Percentiles rank a stretch among this genome's conserved stretches.
Evolutionary conservation across 768 basidiomycete species (phyloP).

Genomic region (Pulveroboletus sp.): DNA sequence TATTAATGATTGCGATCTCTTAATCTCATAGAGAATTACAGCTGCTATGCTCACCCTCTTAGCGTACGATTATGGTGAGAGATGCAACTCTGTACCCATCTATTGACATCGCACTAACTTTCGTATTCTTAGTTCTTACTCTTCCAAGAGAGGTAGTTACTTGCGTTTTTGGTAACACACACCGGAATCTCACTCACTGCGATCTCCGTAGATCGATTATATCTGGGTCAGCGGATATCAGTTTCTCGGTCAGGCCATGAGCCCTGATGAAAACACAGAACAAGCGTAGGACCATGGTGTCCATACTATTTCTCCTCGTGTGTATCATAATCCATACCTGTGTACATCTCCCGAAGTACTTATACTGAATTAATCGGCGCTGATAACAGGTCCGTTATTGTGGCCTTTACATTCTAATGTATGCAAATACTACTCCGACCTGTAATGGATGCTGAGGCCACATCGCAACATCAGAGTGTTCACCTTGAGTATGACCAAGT

Average conservation of each 20-base stretch:
- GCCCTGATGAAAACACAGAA: background rate
- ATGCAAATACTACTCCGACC: background rate
- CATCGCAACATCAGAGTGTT: background rate
- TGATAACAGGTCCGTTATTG: conserved; percentile 8
- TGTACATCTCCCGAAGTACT: too few relatives aligned
- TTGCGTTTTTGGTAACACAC: too few relatives aligned
- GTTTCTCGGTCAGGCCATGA: background rate
- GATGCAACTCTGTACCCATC: background rate
- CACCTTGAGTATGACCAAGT: background rate
- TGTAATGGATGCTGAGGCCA: background rate
- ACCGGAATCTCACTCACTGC: background rate
- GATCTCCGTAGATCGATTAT: background rate
- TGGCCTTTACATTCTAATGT: conserved; percentile 7
- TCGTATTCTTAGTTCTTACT: conserved; percentile 2
- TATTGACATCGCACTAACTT: background rate
- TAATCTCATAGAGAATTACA: background rate
- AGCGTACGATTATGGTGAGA: conserved; percentile 11
- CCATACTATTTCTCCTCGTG: background rate
- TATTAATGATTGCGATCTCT: background rate
- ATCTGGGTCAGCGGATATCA: background rate
- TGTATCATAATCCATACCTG: background rate
- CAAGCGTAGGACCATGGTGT: background rate
- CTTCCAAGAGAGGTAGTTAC: conserved; percentile 5
- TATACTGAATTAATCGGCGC: background rate
- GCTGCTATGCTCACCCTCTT: conserved; percentile 6